phyloP scores from a whole-genome alignment of 1,284 basidiomycete species.

The Ganoderma multipileum region DNA sequence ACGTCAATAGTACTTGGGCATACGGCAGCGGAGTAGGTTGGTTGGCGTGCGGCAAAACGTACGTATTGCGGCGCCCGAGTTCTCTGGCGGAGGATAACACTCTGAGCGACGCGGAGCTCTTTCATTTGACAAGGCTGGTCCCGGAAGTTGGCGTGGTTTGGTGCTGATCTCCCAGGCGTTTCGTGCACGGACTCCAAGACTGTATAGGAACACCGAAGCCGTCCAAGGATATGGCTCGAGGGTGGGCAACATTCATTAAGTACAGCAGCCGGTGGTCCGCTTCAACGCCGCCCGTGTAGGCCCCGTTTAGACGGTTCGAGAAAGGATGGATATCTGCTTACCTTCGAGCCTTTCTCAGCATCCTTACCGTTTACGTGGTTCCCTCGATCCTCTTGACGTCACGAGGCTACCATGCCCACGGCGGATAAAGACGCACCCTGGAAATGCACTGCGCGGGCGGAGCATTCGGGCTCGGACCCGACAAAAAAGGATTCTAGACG shows the following conservation, averaged over 20 bases:
- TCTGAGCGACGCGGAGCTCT: neutral
- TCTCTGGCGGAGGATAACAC: neutral
- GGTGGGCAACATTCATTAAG: neutral
- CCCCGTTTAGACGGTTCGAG: neutral
- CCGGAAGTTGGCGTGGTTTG: neutral
- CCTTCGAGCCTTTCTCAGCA: neutral
- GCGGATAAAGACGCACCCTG: neutral
- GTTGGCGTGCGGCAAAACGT: neutral
- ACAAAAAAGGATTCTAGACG: neutral
- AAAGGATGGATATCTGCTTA: neutral
- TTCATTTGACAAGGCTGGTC: neutral
- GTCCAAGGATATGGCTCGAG: neutral
- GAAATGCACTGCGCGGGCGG: neutral
- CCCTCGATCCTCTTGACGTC: neutral
- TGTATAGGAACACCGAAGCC: neutral
- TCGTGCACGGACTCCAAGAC: neutral
- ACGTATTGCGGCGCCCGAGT: neutral
- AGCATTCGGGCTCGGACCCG: neutral
- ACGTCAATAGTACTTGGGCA: neutral
- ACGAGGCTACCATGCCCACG: neutral
- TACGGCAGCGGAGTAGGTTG: neutral
- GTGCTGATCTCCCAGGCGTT: neutral
- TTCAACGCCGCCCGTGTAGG: neutral
- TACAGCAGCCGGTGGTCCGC: neutral
- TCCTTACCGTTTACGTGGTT: neutral